Conservation (phyloP, 2,329 filamentous ascomycete species). For the Apiospora kogelbergensis region DNA sequence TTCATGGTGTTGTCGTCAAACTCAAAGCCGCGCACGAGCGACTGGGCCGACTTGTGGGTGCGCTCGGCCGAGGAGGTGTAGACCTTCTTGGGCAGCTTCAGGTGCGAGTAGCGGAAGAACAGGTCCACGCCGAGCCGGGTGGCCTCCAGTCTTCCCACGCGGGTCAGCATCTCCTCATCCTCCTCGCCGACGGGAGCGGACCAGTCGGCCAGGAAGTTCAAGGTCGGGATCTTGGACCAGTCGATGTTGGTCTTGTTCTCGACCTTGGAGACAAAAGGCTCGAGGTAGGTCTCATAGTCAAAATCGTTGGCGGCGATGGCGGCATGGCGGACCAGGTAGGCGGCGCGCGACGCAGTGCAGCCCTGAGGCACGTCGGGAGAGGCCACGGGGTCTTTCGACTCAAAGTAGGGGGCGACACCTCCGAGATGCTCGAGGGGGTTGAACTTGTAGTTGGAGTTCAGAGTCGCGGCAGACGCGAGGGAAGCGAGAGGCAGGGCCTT, state of each 20-base stretch:
- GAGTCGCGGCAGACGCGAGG: slow-evolving; percentile 13
- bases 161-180: slow-evolving; percentile 59
- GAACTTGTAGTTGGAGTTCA: slow-evolving; percentile 19
- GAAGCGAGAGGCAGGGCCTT: slow-evolving; percentile 13
- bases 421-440: slow-evolving; percentile 18
- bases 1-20: slow-evolving; percentile 52
- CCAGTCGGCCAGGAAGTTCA: slow-evolving; percentile 60
- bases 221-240: slow-evolving; percentile 54
- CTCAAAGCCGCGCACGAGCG: slow-evolving; percentile 58
- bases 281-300: slow-evolving; percentile 57
- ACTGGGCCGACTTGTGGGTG: slow-evolving; percentile 57
- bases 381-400: slow-evolving; percentile 48
- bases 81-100: slow-evolving; percentile 53
- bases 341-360: slow-evolving; percentile 50
- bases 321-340: slow-evolving; percentile 59
- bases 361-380: slow-evolving; percentile 46
- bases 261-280: slow-evolving; percentile 58
- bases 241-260: slow-evolving; percentile 54
- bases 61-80: slow-evolving; percentile 65
- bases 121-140: slow-evolving; percentile 58
- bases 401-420: slow-evolving; percentile 44
- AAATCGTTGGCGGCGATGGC: slow-evolving; percentile 62
- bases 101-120: slow-evolving; percentile 55
- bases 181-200: slow-evolving; percentile 54
- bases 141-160: slow-evolving; percentile 60